Evolutionary conservation across 208 protist genomes (phyloP), one percentile per base, ranked within the genome.

Genomic region (Angomonas deanei): DNA sequence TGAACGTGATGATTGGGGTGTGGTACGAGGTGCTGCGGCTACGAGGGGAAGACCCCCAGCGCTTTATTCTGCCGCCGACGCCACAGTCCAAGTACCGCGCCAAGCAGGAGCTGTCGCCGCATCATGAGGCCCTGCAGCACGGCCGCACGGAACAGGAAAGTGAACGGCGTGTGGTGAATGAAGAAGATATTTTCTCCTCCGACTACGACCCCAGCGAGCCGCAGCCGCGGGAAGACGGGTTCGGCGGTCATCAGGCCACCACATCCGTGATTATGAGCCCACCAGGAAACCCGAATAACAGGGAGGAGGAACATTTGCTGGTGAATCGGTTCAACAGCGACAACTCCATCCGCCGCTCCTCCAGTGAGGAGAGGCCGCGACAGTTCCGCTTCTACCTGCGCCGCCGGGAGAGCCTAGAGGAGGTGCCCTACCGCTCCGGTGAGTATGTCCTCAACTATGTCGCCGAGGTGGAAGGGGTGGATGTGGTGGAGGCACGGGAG

Each of bases 331-430:
- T 27, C 15, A 4, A 19, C 23, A 10, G 23, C 49, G 21, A 4
- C 49, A 30, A 23, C 49, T 15, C 3, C 49, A 27, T 27, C n/a
- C 49, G 49, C 49, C 1, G 23, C 27, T 2, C 49, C 21, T 32
- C 49, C 6, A 27, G n/a, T 33, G 39, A 38, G 48, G 19, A 32
- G 4, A 26, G 15, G 4, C 30, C 24, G 6, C 56, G 34, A 46
- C 49, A 58, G 0, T 86, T 91, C 42, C 74, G 71, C 39, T 85
- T 84, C 66, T 81, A 68, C 60, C 70, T 88, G 13, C 73, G 71
- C 1, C 78, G 68, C 52, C 57, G 54, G 19, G 63, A 72, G 46
- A 61, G 58, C 0, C 28, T 21, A 0, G 62, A 52, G 19, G 67
- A 78, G 54, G 68, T 67, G 23, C 65, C 70, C 32, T 79, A 82